A percentile compares a stretch with the other conserved stretches of the same genome.
Evolutionary conservation across 1,139 yeast genomes (phyloP).

Genomic region (Pneumocystis carinii): DNA sequence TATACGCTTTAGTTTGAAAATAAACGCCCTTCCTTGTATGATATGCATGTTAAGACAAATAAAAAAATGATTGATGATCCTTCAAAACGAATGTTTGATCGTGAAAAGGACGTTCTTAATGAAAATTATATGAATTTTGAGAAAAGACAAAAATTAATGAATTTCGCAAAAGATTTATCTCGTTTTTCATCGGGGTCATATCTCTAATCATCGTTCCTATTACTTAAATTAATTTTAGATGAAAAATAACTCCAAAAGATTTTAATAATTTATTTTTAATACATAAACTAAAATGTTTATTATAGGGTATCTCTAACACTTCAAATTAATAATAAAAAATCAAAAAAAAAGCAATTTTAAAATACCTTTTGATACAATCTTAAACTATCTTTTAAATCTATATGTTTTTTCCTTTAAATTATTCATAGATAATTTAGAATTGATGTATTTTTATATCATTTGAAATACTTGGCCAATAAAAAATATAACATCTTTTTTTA

Average conservation of each 20-base stretch:
- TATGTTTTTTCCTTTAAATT: no score
- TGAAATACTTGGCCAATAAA: no score
- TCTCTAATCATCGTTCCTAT: neutral
- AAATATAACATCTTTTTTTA: neutral
- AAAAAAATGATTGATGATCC: constrained; percentile 10
- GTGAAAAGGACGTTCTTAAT: constrained; percentile 16
- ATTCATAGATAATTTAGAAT: no score
- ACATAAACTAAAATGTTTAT: neutral
- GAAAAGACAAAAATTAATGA: neutral
- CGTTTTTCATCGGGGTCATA: neutral
- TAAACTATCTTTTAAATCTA: no score
- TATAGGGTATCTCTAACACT: no score
- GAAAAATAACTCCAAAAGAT: neutral
- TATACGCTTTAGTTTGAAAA: constrained; percentile 13
- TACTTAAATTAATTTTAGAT: neutral
- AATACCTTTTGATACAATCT: no score
- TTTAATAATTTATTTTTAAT: neutral
- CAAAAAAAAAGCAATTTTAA: no score
- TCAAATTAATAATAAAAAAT: no score
- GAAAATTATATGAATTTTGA: constrained; percentile 4
- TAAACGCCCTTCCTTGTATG: constrained; percentile 11
- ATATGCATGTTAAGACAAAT: constrained; percentile 10
- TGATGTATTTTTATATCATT: no score
- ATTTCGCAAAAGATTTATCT: neutral
- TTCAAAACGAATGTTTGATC: constrained; percentile 15